Conservation (phyloP, 1,139 yeast species). For the Pichia sp. region DNA sequence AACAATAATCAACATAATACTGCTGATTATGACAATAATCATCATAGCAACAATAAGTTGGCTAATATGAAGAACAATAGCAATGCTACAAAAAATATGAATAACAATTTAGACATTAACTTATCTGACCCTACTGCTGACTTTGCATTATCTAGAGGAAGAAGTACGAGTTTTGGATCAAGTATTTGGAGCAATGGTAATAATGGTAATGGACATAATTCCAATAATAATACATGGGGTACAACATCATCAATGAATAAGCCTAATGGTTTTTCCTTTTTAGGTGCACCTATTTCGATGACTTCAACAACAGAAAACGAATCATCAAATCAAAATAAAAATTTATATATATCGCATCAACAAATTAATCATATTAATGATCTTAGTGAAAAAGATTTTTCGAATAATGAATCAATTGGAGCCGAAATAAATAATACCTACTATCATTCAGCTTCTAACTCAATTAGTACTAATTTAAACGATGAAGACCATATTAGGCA, state of each 20-base stretch:
- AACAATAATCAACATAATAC: not conserved
- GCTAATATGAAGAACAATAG: no score
- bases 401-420: not conserved
- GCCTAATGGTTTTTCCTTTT: slow-evolving; percentile 11
- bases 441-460: no score
- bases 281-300: slow-evolving; percentile 17
- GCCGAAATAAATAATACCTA: not conserved
- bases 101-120: not conserved
- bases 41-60: not conserved
- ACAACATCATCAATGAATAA: not conserved
- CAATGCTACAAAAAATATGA: not conserved
- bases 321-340: no score
- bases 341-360: no score
- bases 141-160: slow-evolving; percentile 19
- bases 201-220: slow-evolving; percentile 8
- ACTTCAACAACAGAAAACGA: not conserved
- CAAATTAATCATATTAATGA: not conserved
- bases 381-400: not conserved
- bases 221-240: slow-evolving; percentile 15
- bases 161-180: slow-evolving; percentile 30
- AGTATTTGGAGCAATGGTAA: slow-evolving; percentile 28
- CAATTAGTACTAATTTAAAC: no score
- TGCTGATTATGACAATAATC: not conserved
- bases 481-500: no score
- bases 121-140: slow-evolving; percentile 8